Conservation (phyloP, 2,329 filamentous ascomycete species). For the Nemania diffusa region DNA sequence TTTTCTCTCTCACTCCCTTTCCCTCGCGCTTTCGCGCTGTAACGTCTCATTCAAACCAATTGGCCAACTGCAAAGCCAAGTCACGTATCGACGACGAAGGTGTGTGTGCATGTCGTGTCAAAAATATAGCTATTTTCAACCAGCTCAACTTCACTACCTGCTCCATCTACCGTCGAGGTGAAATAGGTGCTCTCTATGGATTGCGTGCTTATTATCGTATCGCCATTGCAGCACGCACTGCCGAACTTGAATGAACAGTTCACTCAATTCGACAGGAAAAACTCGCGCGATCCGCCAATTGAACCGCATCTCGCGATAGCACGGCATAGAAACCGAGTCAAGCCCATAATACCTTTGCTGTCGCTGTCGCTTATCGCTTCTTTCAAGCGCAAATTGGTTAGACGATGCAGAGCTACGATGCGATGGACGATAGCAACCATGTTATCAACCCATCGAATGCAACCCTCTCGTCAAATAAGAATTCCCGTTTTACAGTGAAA, state of each 20-base stretch:
- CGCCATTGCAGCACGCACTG: conserved; percentile 18
- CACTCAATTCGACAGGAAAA: conserved; percentile 8
- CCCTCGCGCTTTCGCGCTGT: background rate
- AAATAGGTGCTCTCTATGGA: conserved; percentile 10
- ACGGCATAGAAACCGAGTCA: conserved; percentile 15
- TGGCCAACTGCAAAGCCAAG: conserved; percentile 35
- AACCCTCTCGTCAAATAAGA: conserved; percentile 29
- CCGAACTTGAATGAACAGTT: conserved; percentile 10
- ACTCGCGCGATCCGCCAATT: conserved; percentile 31
- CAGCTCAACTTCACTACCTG: conserved; percentile 5
- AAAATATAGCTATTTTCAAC: conserved; percentile 30
- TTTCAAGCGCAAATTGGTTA: conserved; percentile 13
- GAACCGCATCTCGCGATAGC: conserved; percentile 17
- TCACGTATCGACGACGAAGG: conserved; percentile 27
- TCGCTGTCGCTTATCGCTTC: conserved; percentile 27
- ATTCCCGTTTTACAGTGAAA: conserved; percentile 13
- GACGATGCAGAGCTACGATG: conserved; percentile 12
- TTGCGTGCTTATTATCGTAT: background rate
- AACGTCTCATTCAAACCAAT: conserved; percentile 29
- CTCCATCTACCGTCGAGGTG: conserved; percentile 11
- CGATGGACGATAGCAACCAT: conserved; percentile 11
- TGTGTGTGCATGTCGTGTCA: conserved; percentile 34
- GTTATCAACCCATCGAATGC: conserved; percentile 28
- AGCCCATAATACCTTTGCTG: conserved; percentile 11
- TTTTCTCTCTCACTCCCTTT: conserved; percentile 20